Evolutionary conservation across 805 yeast genomes (phyloP), one percentile per base, ranked within the genome.

Genomic region (Naumovozyma dairenensis): DNA sequence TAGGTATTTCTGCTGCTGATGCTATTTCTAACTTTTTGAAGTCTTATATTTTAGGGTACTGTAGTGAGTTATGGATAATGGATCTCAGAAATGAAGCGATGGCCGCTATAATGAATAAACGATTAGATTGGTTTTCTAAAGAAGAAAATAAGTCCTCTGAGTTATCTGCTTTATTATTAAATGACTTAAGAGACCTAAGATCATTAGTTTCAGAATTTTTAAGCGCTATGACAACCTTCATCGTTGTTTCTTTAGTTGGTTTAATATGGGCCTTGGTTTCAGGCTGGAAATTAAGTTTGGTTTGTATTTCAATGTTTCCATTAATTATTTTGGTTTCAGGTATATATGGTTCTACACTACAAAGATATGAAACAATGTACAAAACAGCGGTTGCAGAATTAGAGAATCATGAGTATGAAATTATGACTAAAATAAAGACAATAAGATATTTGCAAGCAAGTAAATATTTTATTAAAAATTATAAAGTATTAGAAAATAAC

Each of bases 201-300:
- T 57, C 65, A 0, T 57, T 87, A 24, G 67, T 83, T 1, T 66
- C 83, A 0, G 75, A 75, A 28, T 77, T 80, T 42, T 50, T 83
- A 20, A 63, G 77, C 7, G 67, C 77, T 0, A 28, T 74, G 0
- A 44, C 74, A 1, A 70, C 78, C 8, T 66, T 82, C 25, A 32
- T 71, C 2, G 60, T 74, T 0, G 65, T 85, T 31, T 60, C 80
- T 0, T 25, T 63, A 0, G 56, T 75, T 18, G 93, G 96, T 4
- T 40, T 77, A 4, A 60, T 74, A 5, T 92, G 96, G 96, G 76
- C 96, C 0, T 40, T 85, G 1, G 67, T 66, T 0, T 53, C 67
- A 8, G 95, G 96, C 0, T 92, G 97, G 97, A 81, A 79, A 47
- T 60, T 92, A 27, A 72, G 96, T 2, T 59, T 89, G 7, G 92